These are phyloP conservation scores for Stephanodiscus minutulus DNA, from an alignment of 108 stramenopile genomes.

Conservation along the genomic window DNA sequence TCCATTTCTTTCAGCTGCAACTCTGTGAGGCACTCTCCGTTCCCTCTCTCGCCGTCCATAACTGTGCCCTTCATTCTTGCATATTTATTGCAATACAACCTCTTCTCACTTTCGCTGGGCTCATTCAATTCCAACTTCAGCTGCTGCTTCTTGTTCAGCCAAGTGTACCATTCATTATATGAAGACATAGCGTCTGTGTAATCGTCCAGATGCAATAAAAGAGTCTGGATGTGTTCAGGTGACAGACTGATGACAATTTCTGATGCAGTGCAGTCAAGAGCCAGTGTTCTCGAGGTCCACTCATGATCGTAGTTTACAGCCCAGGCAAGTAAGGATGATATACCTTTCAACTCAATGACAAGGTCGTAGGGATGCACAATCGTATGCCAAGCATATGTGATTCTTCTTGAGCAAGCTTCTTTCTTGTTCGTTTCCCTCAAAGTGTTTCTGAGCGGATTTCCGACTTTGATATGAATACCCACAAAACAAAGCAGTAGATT, in stretches of 20 bases:
- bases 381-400: slow-evolving; percentile 24
- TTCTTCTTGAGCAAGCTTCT: not conserved
- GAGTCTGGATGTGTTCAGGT: slow-evolving; percentile 34
- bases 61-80: slow-evolving; percentile 17
- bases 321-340: slow-evolving; percentile 28
- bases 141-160: slow-evolving; percentile 13
- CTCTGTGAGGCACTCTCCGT: slow-evolving; percentile 8
- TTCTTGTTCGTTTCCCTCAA: not conserved
- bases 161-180: slow-evolving; percentile 33
- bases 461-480: slow-evolving; percentile 39
- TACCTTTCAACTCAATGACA: slow-evolving; percentile 33
- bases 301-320: slow-evolving; percentile 43
- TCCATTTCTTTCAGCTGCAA: slow-evolving; percentile 25
- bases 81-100: slow-evolving; percentile 28
- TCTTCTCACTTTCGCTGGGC: slow-evolving; percentile 7
- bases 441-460: slow-evolving; percentile 4
- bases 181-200: slow-evolving; percentile 36
- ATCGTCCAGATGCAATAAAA: slow-evolving; percentile 45
- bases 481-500: slow-evolving; percentile 29
- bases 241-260: slow-evolving; percentile 18
- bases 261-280: slow-evolving; percentile 15
- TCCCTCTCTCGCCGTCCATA: not conserved
- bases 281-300: slow-evolving; percentile 20
- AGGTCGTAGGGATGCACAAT: slow-evolving; percentile 30
- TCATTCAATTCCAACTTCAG: slow-evolving; percentile 5